Evolutionary conservation across 192 early-diverging fungal species (phyloP), one percentile per base, ranked within the genome.

Genomic region (Linderina pennispora): DNA sequence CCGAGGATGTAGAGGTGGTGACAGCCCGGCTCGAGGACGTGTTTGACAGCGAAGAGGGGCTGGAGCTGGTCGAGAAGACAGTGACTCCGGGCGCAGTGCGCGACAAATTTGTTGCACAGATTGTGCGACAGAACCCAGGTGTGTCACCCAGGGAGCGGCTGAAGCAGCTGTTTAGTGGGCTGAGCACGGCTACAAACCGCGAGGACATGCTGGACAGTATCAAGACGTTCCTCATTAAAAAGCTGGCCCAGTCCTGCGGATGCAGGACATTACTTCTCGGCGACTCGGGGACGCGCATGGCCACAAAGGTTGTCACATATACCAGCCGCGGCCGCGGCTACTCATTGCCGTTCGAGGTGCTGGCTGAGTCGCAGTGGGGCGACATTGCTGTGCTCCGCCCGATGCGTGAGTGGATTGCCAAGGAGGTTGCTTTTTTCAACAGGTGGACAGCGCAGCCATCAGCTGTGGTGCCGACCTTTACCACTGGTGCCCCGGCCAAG

Each of bases 301-400:
- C 91, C 0, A 79, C 86, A 28, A 80, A 80, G 42, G 79, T 84
- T 18, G 80, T 97, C 28, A 62, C 88, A 6, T 46, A 81, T 28
- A 90, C 87, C 21, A 83, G 86, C 31, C 82, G 86, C 43, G 94
- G 94, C 9, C 84, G 88, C 23, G 94, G 94, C n/a, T 87, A 83
- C 46, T 82, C 79, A 20, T 53, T 94, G 19, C 86, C 91, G 4
- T 51, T 87, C 9, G 90, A 92, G 34, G 80, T 86, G 5, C 76
- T 81, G 0, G 49, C 76, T 7, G 78, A 82, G 36, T 64, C 69
- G 8, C 24, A 43, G 6, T 88, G 77, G 68, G 51, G 72, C 37
- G 75, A 58, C 56, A 35, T 89, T 19, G 57, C 58, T 2, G 60
- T 86, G 5, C 48, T 84, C 17, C 75, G 86, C n/a, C 91, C 91